Conservation (phyloP, 805 yeast species). For the Candida sonorensis region DNA sequence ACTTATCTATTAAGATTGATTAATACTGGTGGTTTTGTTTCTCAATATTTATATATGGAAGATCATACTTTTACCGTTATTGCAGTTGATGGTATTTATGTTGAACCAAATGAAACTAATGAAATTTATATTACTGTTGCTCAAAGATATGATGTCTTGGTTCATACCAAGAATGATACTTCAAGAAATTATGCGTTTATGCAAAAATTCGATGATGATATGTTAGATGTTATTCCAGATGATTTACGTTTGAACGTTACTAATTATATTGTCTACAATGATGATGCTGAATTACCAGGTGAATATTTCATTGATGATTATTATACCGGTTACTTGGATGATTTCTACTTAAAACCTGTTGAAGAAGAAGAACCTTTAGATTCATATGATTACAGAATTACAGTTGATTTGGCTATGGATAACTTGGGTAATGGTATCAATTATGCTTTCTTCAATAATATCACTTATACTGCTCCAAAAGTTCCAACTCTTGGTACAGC, state of each 20-base stretch:
- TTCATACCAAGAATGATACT: conserved; percentile 62
- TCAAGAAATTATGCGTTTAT: conserved; percentile 71
- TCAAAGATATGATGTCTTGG: conserved; percentile 79
- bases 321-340: conserved; percentile 54
- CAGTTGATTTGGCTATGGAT: conserved; percentile 76
- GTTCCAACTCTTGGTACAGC: conserved; percentile 83
- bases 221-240: conserved; percentile 72
- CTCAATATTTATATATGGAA: conserved; percentile 84
- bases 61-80: conserved; percentile 82
- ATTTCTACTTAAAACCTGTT: conserved; percentile 65
- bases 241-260: conserved; percentile 69
- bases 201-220: conserved; percentile 70
- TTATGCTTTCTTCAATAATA: conserved; percentile 94
- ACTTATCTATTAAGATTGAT: conserved; percentile 77
- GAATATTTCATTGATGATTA: conserved; percentile 41
- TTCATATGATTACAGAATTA: conserved; percentile 63
- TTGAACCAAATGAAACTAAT: conserved; percentile 64
- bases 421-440: conserved; percentile 81
- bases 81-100: conserved; percentile 88
- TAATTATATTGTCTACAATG: conserved; percentile 52
- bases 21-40: conserved; percentile 87
- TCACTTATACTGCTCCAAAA: conserved; percentile 70
- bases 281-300: conserved; percentile 34
- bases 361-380: conserved; percentile 47
- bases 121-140: conserved; percentile 81